phyloP scores from a whole-genome alignment of 1,139 yeast genomes.

The Suhomyces bokatorum region DNA sequence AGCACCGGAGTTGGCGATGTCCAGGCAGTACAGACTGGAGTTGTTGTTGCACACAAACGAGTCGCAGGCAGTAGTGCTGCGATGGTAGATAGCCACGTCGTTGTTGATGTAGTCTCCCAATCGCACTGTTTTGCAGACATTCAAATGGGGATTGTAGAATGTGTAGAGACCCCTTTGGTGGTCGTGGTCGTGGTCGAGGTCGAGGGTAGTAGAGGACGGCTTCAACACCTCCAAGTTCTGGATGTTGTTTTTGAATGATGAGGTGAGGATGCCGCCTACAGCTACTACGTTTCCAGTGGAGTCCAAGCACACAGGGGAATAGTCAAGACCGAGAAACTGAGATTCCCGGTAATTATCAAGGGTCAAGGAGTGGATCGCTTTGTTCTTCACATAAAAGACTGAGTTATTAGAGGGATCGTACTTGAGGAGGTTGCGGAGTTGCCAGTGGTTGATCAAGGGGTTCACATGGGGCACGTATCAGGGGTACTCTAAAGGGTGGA shows the following conservation, averaged over 20 bases:
- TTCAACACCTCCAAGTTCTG: conserved; percentile 29
- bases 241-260: conserved; percentile 21
- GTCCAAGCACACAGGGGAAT: conserved; percentile 69
- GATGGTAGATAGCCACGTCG: conserved; percentile 61
- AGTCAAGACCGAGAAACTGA: conserved; percentile 46
- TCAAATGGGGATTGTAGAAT: conserved; percentile 52
- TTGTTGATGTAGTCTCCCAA: conserved; percentile 84
- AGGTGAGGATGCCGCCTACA: conserved; percentile 62
- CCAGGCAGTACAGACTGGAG: conserved; percentile 64
- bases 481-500: too few relatives aligned
- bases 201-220: conserved; percentile 28
- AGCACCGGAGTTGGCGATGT: conserved; percentile 48
- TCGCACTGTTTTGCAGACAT: conserved; percentile 48
- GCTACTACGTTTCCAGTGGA: conserved; percentile 58
- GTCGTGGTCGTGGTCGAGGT: too few relatives aligned
- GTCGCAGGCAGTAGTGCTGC: conserved; percentile 41
- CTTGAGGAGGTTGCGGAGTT: conserved; percentile 73
- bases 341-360: conserved; percentile 19
- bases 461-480: conserved; percentile 36
- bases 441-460: conserved; percentile 71
- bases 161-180: conserved; percentile 71
- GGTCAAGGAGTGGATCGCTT: conserved; percentile 28
- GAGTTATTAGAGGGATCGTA: conserved; percentile 31
- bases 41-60: conserved; percentile 84
- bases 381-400: conserved; percentile 39